Evolutionary conservation across 106 monocot species (phyloP).

Genomic region (Hemerocallis citrina): DNA sequence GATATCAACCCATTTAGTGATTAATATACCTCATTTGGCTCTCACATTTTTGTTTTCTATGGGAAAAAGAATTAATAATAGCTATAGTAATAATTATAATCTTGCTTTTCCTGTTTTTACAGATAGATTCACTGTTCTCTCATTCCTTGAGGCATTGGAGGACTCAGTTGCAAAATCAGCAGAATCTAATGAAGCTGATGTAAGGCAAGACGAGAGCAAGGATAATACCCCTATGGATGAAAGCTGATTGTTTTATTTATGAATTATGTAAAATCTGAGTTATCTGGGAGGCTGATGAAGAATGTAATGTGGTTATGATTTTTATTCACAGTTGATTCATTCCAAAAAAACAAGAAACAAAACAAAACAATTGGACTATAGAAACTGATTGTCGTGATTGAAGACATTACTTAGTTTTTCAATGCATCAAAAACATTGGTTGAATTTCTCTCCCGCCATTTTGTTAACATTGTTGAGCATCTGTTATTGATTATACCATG

Average conservation of each 20-base stretch:
- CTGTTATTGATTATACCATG: no score
- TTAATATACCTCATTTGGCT: neutral
- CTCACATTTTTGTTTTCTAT: neutral
- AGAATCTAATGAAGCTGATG: conserved; percentile 25
- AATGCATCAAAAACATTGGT: no score
- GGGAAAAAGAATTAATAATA: no score
- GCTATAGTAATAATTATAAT: neutral
- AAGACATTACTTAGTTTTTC: no score
- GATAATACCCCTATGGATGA: conserved; percentile 73
- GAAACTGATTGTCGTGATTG: no score
- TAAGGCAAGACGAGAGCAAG: conserved; percentile 18
- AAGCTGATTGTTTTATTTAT: conserved; percentile 19
- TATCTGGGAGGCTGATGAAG: neutral
- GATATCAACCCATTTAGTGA: no score
- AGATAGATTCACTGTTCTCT: conserved; percentile 10
- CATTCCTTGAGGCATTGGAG: conserved; percentile 66
- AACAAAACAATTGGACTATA: no score
- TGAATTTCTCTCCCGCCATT: no score
- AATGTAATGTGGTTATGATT: neutral
- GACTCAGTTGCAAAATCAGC: conserved; percentile 58
- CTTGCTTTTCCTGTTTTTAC: neutral
- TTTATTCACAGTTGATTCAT: neutral
- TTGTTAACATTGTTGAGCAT: no score
- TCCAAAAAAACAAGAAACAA: neutral
- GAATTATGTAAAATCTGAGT: neutral